Percentiles rank a stretch among this genome's conserved stretches.
phyloP scores from a whole-genome alignment of 2,329 filamentous ascomycete genomes.

The Epichloe elymi region DNA sequence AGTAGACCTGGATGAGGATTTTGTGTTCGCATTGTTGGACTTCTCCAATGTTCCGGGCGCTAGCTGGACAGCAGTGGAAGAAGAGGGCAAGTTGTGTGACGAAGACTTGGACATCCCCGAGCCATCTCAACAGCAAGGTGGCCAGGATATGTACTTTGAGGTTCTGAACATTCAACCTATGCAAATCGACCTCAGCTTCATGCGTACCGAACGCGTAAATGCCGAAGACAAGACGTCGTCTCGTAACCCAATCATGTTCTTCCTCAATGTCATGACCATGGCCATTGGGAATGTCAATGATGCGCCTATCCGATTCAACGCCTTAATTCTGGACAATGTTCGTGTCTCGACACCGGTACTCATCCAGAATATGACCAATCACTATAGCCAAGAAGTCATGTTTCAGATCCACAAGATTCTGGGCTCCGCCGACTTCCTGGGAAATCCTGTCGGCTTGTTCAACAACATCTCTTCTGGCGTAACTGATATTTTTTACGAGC shows the following conservation, averaged over 20 bases:
- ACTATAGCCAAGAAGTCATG: slow-evolving; percentile 93
- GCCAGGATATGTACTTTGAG: slow-evolving; percentile 96
- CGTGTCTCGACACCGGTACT: slow-evolving; percentile 77
- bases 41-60: slow-evolving; percentile 89
- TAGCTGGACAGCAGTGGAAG: slow-evolving; percentile 54
- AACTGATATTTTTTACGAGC: slow-evolving; percentile 97
- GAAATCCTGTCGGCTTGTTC: slow-evolving; percentile 94
- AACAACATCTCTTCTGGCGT: slow-evolving; percentile 97
- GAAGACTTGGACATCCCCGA: slow-evolving; percentile 86
- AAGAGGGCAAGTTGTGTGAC: slow-evolving; percentile 78
- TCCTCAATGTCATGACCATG: slow-evolving; percentile 98
- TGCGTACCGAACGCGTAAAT: slow-evolving; percentile 91
- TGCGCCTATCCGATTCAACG: slow-evolving; percentile 85
- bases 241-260: slow-evolving; percentile 93
- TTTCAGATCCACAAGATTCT: slow-evolving; percentile 96
- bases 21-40: slow-evolving; percentile 90
- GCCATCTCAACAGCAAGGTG: slow-evolving; percentile 68
- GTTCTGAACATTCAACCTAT: slow-evolving; percentile 94
- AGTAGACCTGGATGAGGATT: slow-evolving; percentile 92
- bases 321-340: slow-evolving; percentile 88
- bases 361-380: slow-evolving; percentile 74
- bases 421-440: slow-evolving; percentile 92
- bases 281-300: slow-evolving; percentile 98
- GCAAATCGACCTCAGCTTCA: slow-evolving; percentile 94
- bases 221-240: slow-evolving; percentile 88